These are phyloP conservation scores for Suillus cothurnatus DNA, from an alignment of 768 basidiomycete genomes.

Conservation along the genomic window DNA sequence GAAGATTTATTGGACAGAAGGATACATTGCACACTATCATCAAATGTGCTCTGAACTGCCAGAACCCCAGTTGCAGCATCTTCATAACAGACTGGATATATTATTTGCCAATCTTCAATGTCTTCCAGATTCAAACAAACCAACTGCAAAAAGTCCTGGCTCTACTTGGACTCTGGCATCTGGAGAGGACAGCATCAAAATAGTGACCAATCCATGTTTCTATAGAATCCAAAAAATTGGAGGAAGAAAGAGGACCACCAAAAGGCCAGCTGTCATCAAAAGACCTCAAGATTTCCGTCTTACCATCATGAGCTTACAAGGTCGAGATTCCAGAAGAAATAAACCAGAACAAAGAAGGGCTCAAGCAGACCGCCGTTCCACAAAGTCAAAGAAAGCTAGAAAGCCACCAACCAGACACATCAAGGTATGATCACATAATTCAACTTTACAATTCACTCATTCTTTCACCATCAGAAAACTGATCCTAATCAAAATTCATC, in stretches of 20 bases:
- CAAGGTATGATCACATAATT: no score
- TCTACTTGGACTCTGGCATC: no score
- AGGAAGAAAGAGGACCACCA: not conserved
- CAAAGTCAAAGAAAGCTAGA: no score
- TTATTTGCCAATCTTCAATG: not conserved
- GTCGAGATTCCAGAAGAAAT: accelerated
- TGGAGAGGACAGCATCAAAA: not conserved
- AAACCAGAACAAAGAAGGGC: no score
- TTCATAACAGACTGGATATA: not conserved
- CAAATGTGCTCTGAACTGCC: not conserved
- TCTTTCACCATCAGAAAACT: no score
- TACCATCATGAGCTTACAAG: no score
- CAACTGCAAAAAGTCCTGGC: not conserved
- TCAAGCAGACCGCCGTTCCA: no score
- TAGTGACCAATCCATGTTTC: not conserved
- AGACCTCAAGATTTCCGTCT: no score
- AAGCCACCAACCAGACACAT: no score
- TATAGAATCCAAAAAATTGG: not conserved
- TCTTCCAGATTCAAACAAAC: not conserved
- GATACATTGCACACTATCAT: not conserved
- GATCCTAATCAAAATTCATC: no score
- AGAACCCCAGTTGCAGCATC: not conserved
- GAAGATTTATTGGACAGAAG: not conserved
- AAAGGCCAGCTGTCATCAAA: no score
- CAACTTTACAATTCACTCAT: no score